phyloP scores from a whole-genome alignment of 208 protist species.

The Polymyxa betae region DNA sequence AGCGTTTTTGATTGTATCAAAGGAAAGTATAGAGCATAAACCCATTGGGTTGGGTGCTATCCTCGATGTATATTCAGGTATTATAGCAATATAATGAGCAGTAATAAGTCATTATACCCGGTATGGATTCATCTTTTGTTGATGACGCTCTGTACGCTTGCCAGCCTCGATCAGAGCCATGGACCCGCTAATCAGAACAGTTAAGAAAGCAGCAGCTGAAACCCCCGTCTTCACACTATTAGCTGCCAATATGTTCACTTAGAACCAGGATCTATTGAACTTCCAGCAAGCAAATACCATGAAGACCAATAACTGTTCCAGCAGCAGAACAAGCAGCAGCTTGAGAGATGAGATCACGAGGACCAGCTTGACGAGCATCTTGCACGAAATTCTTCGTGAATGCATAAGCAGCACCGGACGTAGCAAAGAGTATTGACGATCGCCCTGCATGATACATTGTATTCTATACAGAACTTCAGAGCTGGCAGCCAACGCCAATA shows the following conservation, averaged over 20 bases:
- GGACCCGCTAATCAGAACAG: neutral
- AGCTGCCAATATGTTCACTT: neutral
- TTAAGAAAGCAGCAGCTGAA: neutral
- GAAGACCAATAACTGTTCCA: neutral
- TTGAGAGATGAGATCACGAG: neutral
- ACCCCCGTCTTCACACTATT: neutral
- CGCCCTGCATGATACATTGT: neutral
- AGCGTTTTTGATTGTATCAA: too few species aligned
- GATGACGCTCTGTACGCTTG: neutral
- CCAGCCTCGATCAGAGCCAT: neutral
- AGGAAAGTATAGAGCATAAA: too few species aligned
- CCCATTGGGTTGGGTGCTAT: too few species aligned
- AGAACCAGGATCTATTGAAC: neutral
- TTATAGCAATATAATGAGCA: too few species aligned
- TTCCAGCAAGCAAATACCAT: neutral
- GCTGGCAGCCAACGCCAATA: too few species aligned
- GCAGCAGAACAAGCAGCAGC: neutral
- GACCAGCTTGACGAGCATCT: neutral
- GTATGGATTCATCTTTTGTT: neutral
- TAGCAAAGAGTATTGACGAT: neutral
- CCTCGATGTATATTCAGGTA: too few species aligned
- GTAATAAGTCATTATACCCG: too few species aligned
- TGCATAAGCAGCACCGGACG: neutral
- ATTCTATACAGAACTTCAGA: neutral
- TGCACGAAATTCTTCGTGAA: neutral